Base-by-base conservation (phyloP, 768 basidiomycete species). In the Termitomyces sp. region DNA sequence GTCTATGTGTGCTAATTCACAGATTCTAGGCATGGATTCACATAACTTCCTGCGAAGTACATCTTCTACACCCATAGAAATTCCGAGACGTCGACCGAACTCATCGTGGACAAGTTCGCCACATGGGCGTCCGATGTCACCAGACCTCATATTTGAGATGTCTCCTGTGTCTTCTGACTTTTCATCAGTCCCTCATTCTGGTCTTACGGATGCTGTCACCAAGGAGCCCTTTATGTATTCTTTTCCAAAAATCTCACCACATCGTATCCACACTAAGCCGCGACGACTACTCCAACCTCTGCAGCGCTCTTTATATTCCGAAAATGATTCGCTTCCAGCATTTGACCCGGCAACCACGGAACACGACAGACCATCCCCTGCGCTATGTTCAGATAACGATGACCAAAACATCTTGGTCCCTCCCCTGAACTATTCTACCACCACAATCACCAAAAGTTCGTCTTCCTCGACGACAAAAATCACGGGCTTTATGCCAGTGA, bases 131-230 rank as follows among this genome's bases (percentile, higher is more conserved):
- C 62, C 73, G 41, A 65, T 64, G 21, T 79, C 77, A 27, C 77
- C 79, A 52, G 81, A 81, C 40, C 71, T 81, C 58, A 70, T 82
- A n/a, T 81, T 81, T 61, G 78, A 80, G 47, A 81, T 82, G 80
- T 82, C 81, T 21, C 79, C 80, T 29, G 59, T 71, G 21, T 69
- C 71, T 16, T 65, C 72, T n/a, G 63, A 66, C 27, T 65, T 66
- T 50, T 59, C 68, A 29, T 56, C 64, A 21, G 11, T 51, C 51
- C 23, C 56, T 62, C 61, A 58, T 57, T 61, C 64, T 35, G 57
- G 65, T 41, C 61, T 54, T 31, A 59, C 68, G 42, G 63, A 60
- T 31, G 48, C 65, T 48, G 59, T 63, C 43, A 62, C 66, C 23
- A 52, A 60, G 44, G 75, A 75, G 54, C 73, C 68, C 32, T 79